Evolutionary conservation across 208 protist species (phyloP).

Genomic region (Willaertia magna): DNA sequence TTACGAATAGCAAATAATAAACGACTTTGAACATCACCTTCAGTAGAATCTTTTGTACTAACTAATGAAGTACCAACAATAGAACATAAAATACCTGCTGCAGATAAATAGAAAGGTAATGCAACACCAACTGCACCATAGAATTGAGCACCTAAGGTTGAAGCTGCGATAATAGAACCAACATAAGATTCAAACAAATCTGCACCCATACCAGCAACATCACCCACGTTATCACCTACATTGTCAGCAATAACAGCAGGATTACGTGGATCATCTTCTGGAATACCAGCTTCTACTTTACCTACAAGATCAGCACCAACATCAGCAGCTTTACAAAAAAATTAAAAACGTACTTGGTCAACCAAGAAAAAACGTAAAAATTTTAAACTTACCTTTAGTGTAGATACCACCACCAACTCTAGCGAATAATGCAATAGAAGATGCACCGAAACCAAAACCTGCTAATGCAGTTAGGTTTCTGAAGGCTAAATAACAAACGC

Average conservation of each 20-base stretch:
- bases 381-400: too few species aligned
- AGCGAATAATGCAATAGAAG: constrained; percentile 82
- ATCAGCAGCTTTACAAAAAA: not conserved
- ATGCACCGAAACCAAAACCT: constrained; percentile 84
- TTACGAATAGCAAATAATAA: not conserved
- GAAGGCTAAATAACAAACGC: not conserved
- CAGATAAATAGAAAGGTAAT: constrained; percentile 4
- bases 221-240: constrained; percentile 86
- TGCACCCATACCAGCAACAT: constrained; percentile 81
- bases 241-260: constrained; percentile 85
- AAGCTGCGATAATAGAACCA: constrained; percentile 75
- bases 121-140: constrained; percentile 3
- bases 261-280: constrained; percentile 88
- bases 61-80: constrained; percentile 12
- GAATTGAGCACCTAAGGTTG: constrained; percentile 9
- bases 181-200: constrained; percentile 88
- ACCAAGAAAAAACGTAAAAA: too few species aligned
- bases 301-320: constrained; percentile 75
- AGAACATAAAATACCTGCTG: not conserved
- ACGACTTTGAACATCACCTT: not conserved
- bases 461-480: constrained; percentile 38
- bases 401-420: constrained; percentile 86
- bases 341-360: too few species aligned
- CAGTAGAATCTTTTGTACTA: not conserved
- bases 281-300: constrained; percentile 84